Conservation (phyloP, 768 basidiomycete genomes). For the Xerocomus spinulosus region DNA sequence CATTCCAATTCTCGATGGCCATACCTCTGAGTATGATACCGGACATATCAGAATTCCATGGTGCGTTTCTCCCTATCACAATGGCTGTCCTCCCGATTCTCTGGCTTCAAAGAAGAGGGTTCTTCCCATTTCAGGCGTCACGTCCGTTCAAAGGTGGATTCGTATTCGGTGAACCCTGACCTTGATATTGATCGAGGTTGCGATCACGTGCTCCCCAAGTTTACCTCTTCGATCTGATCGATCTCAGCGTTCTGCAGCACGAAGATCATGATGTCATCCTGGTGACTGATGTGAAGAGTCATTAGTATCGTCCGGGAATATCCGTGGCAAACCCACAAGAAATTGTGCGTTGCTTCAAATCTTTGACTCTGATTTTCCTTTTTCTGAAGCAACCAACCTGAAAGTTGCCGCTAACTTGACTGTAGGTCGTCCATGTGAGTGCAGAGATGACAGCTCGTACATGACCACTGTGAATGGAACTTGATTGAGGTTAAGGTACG, state of each 20-base stretch:
- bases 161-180: not conserved
- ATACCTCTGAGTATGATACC: too few relatives aligned
- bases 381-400: not conserved
- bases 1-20: too few relatives aligned
- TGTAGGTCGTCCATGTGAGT: slow-evolving; percentile 34
- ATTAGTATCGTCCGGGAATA: too few relatives aligned
- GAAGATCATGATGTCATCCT: slow-evolving; percentile 36
- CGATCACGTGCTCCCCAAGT: slow-evolving; percentile 17
- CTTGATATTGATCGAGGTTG: slow-evolving; percentile 19
- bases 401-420: too few relatives aligned
- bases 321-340: slow-evolving; percentile 40
- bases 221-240: not conserved
- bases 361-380: not conserved
- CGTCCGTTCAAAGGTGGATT: slow-evolving; percentile 2
- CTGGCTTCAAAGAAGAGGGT: slow-evolving; percentile 12
- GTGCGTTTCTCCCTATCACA: too few relatives aligned
- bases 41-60: not conserved
- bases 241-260: slow-evolving; percentile 29
- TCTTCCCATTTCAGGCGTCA: slow-evolving; percentile 15
- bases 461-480: slow-evolving; percentile 17
- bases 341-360: slow-evolving; percentile 34
- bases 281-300: slow-evolving; percentile 36
- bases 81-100: slow-evolving; percentile 2
- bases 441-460: slow-evolving; percentile 11
- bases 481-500: slow-evolving; percentile 25